Evolutionary conservation across 148 eudicot species (phyloP), one percentile per base, ranked within the genome.

Genomic region (Drosera capensis): DNA sequence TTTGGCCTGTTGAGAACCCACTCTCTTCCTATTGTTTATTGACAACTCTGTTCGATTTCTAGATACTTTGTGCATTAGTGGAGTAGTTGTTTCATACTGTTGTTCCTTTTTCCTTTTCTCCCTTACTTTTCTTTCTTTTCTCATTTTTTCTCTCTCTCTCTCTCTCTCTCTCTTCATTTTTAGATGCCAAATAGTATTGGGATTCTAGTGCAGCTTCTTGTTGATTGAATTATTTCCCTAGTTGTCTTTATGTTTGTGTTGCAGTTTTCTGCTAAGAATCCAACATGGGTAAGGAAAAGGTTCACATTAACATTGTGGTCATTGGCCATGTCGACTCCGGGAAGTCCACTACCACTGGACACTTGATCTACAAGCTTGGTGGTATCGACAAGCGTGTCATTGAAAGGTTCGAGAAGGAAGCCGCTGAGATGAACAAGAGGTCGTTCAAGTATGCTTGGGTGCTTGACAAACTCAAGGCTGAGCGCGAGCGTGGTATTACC

Each of bases 311-410:
- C 30, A 44, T 55, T 23, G 58, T 55, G 49, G 58, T 55, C 58
- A 55, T 55, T 45, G 58, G 58, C 23, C 58, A 55, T 21, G 58
- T 54, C 41, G 54, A 49, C 54, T 49, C 54, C 36, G 54, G 54
- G 26, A 49, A 49, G 59, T 67, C 71, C 3, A 67, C 71, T 31
- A 67, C 71, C 21, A 67, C 71, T 45, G 71, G 71, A 40, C 71
- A 67, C 45, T 47, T 69, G 25, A 68, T 68, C 61, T 68, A 68
- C 61, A 68, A 68, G 69, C 69, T 68, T 15, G 73, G 73, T 17
- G 73, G 73, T 25, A 68, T 68, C 41, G 73, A 68, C 73, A 63
- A 63, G 65, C 73, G 73, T 63, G 73, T 68, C 5, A 68, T 68
- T 46, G 73, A 68, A 30, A 48, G 69, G 53, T 63, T 67, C 9